Evolutionary conservation across 2,329 filamentous ascomycete species (phyloP).

Genomic region (Epichloe hybrida): DNA sequence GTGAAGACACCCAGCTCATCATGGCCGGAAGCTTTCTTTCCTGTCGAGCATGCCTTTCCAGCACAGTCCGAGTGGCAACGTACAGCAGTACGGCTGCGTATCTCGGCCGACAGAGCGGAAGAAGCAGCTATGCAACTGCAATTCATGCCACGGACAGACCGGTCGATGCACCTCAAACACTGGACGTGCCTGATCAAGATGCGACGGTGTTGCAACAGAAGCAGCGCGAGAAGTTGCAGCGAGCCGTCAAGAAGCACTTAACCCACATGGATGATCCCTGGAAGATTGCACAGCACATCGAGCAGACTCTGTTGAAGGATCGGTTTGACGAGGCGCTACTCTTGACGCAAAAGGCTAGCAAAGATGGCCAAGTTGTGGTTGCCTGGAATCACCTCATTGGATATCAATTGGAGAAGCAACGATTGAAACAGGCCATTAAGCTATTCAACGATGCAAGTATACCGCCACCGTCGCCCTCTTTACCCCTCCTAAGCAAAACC

Average conservation of each 20-base stretch:
- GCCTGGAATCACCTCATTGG: slow-evolving; percentile 82
- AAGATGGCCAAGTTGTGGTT: slow-evolving; percentile 49
- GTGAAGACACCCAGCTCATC: neutral
- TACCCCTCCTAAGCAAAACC: neutral
- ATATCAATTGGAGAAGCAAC: slow-evolving; percentile 48
- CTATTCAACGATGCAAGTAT: slow-evolving; percentile 69
- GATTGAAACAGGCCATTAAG: slow-evolving; percentile 54
- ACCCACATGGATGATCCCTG: slow-evolving; percentile 55
- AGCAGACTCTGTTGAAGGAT: slow-evolving; percentile 41
- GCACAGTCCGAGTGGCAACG: slow-evolving; percentile 11
- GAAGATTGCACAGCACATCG: slow-evolving; percentile 57
- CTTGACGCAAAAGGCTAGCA: slow-evolving; percentile 57
- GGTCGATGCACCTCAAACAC: slow-evolving; percentile 12
- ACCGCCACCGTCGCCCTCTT: neutral
- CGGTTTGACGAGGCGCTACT: slow-evolving; percentile 53
- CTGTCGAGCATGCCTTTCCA: slow-evolving; percentile 15
- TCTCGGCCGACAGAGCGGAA: slow-evolving; percentile 3
- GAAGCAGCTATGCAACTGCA: slow-evolving; percentile 8
- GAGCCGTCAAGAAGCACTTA: slow-evolving; percentile 40
- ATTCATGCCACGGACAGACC: slow-evolving; percentile 1
- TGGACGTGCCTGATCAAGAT: slow-evolving; percentile 9
- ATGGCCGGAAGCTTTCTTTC: slow-evolving; percentile 17
- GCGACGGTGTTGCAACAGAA: slow-evolving; percentile 8
- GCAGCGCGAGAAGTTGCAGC: slow-evolving; percentile 18
- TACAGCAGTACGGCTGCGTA: slow-evolving; percentile 1